Evolutionary conservation across 768 basidiomycete species (phyloP), one percentile per base, ranked within the genome.

Genomic region (Boletus rufocinnamomeus): DNA sequence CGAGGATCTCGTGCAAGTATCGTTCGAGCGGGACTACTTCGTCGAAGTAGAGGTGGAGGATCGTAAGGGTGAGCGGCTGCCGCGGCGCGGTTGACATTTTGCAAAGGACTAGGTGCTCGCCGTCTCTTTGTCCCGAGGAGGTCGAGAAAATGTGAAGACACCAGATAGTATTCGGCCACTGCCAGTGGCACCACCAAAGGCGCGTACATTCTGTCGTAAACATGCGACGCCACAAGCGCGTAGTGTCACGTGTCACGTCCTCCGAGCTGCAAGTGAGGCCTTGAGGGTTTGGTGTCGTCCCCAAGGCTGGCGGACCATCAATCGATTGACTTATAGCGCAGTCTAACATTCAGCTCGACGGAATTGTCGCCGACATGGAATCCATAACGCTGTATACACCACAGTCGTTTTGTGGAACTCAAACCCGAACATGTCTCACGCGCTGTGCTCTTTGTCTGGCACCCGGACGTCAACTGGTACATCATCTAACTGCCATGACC

Each of bases 41-140:
- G 35, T 72, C 59, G 62, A 79, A 85, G 58, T 83, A 83, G 52
- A 73, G 68, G 28, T 73, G 63, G 27, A 85, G 73, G 13, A 84
- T 65, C 2, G 72, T 54, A 28, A 69, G 52, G 13, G 74, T 72
- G 34, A 74, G 57, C 2, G 64, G 51, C 21, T 19, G 50, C 8
- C 32, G 59, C 2, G 51, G 17, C 17, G 14, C 25, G 41, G 34
- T 40, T 17, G 55, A 32, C 55, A 69, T 64, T 35, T 19, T 4
- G 28, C 21, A 19, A 19, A 40, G 28, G 2, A 4, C 27, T 21
- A n/a, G 32, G 35, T 30, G 27, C 35, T 50, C 6, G 27, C n/a
- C 16, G 25, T 21, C 7, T 34, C 41, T 30, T 14, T 27, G 35
- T 40, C 23, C 30, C n/a, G 38, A 51, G 28, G 21, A 34, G 4